These are phyloP conservation scores for Porphyrellus cyaneotinctus DNA, from an alignment of 768 basidiomycete species.

Conservation along the genomic window DNA sequence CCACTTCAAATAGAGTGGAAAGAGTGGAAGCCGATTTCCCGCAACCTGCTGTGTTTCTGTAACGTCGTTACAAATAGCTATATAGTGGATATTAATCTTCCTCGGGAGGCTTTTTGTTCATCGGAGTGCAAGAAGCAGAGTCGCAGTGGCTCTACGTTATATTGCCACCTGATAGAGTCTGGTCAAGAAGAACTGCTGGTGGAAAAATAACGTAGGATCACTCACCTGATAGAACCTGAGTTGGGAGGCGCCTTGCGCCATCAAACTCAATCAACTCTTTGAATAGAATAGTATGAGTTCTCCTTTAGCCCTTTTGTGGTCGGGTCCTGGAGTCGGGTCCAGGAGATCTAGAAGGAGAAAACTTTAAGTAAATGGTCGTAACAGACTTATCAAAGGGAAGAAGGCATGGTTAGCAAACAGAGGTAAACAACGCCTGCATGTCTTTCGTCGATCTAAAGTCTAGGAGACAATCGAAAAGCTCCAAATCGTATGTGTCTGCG, in stretches of 20 bases:
- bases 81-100: slow-evolving; percentile 6
- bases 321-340: neutral
- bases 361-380: neutral
- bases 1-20: neutral
- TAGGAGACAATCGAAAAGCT: slow-evolving; percentile 27
- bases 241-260: neutral
- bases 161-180: slow-evolving; percentile 9
- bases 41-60: neutral
- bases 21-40: neutral
- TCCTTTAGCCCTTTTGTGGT: slow-evolving; percentile 1
- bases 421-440: slow-evolving; percentile 26
- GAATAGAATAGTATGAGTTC: neutral
- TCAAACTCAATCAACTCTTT: neutral
- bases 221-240: slow-evolving; percentile 4
- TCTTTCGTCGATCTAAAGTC: slow-evolving; percentile 34
- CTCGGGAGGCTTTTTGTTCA: slow-evolving; percentile 1
- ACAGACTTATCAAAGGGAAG: too few species aligned
- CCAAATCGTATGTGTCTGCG: slow-evolving; percentile 36
- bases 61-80: neutral
- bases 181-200: too few species aligned
- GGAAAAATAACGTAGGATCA: slow-evolving; percentile 7
- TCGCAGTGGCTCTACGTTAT: neutral
- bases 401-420: slow-evolving; percentile 4
- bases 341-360: neutral
- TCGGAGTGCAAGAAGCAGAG: slow-evolving; percentile 3